These are phyloP conservation scores for Phragmites australis DNA, from an alignment of 176 grass and related monocot genomes.

Conservation along the genomic window DNA sequence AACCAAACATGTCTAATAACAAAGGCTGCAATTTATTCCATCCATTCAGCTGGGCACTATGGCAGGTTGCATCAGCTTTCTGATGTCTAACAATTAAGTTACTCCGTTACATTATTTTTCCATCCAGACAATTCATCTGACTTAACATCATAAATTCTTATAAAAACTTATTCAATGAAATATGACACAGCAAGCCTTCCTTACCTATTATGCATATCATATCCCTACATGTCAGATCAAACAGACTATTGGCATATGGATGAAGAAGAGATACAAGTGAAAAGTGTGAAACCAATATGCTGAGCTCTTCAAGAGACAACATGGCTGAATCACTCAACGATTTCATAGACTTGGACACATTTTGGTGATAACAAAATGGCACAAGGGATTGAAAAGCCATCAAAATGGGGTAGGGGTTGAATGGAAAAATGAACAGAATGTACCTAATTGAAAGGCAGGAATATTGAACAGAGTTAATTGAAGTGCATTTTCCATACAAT, in stretches of 20 bases:
- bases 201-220: not conserved
- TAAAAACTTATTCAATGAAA: not conserved
- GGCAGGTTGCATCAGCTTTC: constrained; percentile 21
- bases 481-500: not conserved
- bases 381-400: not conserved
- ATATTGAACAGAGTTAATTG: constrained; percentile 11
- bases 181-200: not conserved
- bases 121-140: not conserved
- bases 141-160: not conserved
- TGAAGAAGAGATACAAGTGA: not conserved
- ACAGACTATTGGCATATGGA: constrained; percentile 12
- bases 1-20: not conserved
- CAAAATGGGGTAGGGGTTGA: not conserved
- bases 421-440: not conserved
- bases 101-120: not conserved
- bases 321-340: not conserved
- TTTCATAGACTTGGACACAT: not conserved
- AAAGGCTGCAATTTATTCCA: constrained; percentile 28
- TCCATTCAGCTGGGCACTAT: not conserved
- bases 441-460: not conserved
- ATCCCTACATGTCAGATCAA: constrained; percentile 4
- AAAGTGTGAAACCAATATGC: not conserved
- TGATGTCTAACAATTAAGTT: constrained; percentile 19
- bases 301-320: not conserved
- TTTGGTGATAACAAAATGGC: not conserved